Percentiles rank a stretch among this genome's conserved stretches.
These are phyloP conservation scores for Dipodascus geniculatus DNA, from an alignment of 805 yeast genomes.

Conservation along the genomic window DNA sequence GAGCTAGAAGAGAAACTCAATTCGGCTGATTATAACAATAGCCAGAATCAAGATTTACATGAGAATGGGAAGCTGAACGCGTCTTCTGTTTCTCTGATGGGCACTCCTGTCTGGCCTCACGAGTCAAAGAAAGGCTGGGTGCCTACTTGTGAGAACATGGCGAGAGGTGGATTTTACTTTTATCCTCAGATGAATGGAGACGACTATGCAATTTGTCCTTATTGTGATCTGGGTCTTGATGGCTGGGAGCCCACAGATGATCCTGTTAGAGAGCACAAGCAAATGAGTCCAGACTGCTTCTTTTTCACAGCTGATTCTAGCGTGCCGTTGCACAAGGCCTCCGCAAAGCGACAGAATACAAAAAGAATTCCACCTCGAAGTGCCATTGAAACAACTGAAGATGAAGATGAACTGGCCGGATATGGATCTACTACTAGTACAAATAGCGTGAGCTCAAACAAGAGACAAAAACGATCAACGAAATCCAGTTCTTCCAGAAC, in stretches of 20 bases:
- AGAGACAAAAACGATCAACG: background rate
- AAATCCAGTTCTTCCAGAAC: background rate
- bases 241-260: constrained; percentile 65
- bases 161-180: constrained; percentile 55
- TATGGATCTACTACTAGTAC: background rate
- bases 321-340: background rate
- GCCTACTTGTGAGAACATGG: constrained; percentile 37
- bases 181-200: constrained; percentile 36
- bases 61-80: constrained; percentile 8
- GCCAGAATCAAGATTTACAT: constrained; percentile 1
- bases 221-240: constrained; percentile 50
- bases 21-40: constrained; percentile 16
- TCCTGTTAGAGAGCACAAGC: constrained; percentile 48
- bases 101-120: constrained; percentile 34
- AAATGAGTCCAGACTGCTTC: constrained; percentile 32
- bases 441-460: background rate
- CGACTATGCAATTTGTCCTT: constrained; percentile 50
- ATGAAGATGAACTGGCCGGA: constrained; percentile 1
- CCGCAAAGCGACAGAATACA: background rate
- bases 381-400: constrained; percentile 7
- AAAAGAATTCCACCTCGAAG: background rate
- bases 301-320: constrained; percentile 22
- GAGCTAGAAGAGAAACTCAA: constrained; percentile 4
- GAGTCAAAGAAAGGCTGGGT: constrained; percentile 28
- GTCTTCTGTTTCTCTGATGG: constrained; percentile 26